These are phyloP conservation scores for Colletotrichum sidae DNA, from an alignment of 2,329 filamentous ascomycete species.

Conservation along the genomic window DNA sequence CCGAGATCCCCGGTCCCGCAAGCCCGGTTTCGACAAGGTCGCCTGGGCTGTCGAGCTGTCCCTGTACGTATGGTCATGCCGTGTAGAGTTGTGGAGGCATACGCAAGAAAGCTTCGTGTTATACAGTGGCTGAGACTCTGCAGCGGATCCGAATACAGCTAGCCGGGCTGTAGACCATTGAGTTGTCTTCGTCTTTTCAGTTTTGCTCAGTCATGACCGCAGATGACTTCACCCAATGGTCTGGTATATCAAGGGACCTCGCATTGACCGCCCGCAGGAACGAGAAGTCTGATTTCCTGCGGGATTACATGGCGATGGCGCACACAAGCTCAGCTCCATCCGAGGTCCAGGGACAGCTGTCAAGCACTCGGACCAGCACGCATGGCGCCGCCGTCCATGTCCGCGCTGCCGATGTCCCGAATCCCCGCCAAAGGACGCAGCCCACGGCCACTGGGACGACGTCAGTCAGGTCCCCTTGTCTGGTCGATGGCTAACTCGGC, in stretches of 20 bases:
- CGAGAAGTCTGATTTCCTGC: neutral
- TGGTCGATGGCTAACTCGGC: constrained; percentile 17
- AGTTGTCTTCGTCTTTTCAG: constrained; percentile 23
- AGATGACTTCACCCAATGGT: too few species aligned
- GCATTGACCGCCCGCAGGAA: neutral
- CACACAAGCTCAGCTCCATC: neutral
- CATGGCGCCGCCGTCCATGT: neutral
- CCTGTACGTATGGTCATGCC: too few species aligned
- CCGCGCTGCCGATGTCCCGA: constrained; percentile 27
- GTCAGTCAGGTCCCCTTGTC: constrained; percentile 16
- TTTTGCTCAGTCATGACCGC: too few species aligned
- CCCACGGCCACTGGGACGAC: constrained; percentile 4
- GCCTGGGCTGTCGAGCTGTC: too few species aligned
- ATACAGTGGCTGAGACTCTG: too few species aligned
- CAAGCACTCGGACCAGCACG: neutral
- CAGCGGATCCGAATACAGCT: too few species aligned
- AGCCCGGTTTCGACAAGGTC: constrained; percentile 1
- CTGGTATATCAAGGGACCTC: too few species aligned
- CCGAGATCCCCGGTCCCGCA: constrained; percentile 24
- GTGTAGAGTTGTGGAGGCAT: too few species aligned
- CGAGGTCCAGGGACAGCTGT: constrained; percentile 6
- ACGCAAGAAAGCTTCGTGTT: too few species aligned
- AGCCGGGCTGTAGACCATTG: neutral
- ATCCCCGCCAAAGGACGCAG: constrained; percentile 17
- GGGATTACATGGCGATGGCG: neutral